Evolutionary conservation across 139 green algal genomes (phyloP).

Genomic region (Ostreobium quekettii): DNA sequence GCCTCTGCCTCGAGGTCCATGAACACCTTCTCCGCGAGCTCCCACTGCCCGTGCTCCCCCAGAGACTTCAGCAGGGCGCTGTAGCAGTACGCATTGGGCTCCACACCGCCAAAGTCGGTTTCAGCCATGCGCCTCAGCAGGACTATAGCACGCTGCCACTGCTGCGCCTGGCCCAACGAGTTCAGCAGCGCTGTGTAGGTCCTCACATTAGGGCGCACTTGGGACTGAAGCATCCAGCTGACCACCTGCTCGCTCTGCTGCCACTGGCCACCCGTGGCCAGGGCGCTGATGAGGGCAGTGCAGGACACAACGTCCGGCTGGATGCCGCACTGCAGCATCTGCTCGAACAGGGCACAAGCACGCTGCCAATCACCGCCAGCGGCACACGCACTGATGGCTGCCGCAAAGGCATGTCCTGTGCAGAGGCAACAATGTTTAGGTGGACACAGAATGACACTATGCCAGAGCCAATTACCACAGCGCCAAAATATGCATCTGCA

Average conservation of each 20-base stretch:
- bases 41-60: slow-evolving; percentile 68
- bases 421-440: too few species aligned
- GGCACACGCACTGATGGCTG: slow-evolving; percentile 72
- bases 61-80: slow-evolving; percentile 63
- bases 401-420: slow-evolving; percentile 71
- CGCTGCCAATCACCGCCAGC: slow-evolving; percentile 58
- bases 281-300: slow-evolving; percentile 73
- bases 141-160: slow-evolving; percentile 57
- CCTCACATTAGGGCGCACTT: slow-evolving; percentile 66
- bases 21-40: slow-evolving; percentile 72
- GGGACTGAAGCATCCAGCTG: slow-evolving; percentile 46
- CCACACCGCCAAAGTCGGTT: slow-evolving; percentile 44
- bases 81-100: slow-evolving; percentile 83
- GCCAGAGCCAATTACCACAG: too few species aligned
- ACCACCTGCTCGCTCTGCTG: slow-evolving; percentile 51
- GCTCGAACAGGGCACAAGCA: slow-evolving; percentile 69
- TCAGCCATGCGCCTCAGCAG: slow-evolving; percentile 56
- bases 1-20: slow-evolving; percentile 56
- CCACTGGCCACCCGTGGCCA: slow-evolving; percentile 70
- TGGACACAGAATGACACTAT: too few species aligned
- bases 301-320: slow-evolving; percentile 80
- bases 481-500: too few species aligned
- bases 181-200: slow-evolving; percentile 78
- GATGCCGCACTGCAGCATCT: slow-evolving; percentile 65
- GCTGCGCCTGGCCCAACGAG: slow-evolving; percentile 56